These are phyloP conservation scores for Mayamaea pseudoterrestris DNA, from an alignment of 108 stramenopile species.

Conservation along the genomic window DNA sequence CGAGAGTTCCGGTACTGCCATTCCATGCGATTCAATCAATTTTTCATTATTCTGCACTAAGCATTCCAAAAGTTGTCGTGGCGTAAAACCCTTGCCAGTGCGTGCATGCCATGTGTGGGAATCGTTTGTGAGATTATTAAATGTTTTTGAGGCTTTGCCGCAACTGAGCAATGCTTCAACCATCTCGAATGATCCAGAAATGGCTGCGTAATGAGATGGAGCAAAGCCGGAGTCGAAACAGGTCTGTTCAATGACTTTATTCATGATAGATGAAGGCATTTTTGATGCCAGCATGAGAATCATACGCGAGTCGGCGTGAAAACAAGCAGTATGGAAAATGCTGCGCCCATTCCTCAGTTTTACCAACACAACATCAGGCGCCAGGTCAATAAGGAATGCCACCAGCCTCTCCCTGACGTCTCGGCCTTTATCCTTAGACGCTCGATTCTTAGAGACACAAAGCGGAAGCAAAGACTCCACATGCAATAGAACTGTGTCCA, in stretches of 20 bases:
- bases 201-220: conserved; percentile 64
- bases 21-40: conserved; percentile 39
- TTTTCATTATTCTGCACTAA: conserved; percentile 25
- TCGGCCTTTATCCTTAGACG: conserved; percentile 14
- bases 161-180: conserved; percentile 59
- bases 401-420: conserved; percentile 22
- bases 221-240: conserved; percentile 74
- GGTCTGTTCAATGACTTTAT: not conserved
- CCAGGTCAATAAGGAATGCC: conserved; percentile 11
- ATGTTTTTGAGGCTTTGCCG: conserved; percentile 24
- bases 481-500: conserved; percentile 10
- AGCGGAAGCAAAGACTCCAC: conserved; percentile 33
- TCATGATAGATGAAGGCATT: not conserved
- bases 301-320: conserved; percentile 20
- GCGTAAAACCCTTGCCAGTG: conserved; percentile 36
- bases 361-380: conserved; percentile 16
- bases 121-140: conserved; percentile 23
- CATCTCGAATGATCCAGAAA: conserved; percentile 38
- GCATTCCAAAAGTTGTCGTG: conserved; percentile 40
- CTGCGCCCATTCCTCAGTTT: conserved; percentile 26
- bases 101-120: conserved; percentile 34
- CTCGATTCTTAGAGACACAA: conserved; percentile 26
- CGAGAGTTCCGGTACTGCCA: conserved; percentile 38
- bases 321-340: conserved; percentile 41
- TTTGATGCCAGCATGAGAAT: not conserved